phyloP scores from a whole-genome alignment of 768 basidiomycete genomes.

The Clitopilus hobsonii region DNA sequence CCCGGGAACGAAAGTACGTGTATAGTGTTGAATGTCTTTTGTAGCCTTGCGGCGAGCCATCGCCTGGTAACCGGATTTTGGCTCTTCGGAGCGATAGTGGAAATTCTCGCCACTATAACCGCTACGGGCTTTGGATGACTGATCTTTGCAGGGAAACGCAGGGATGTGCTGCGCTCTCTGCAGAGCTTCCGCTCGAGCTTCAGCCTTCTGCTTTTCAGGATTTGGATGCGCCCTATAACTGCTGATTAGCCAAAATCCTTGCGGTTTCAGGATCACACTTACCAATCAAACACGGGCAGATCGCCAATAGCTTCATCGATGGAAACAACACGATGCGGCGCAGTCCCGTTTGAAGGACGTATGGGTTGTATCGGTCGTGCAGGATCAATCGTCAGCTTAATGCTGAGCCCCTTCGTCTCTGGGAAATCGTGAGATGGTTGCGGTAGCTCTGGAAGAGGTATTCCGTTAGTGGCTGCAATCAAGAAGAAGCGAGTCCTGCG shows the following conservation, averaged over 20 bases:
- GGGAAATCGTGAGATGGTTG: conserved; percentile 54
- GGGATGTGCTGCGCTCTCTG: conserved; percentile 22
- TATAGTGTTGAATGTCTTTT: conserved; percentile 63
- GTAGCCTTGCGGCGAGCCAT: conserved; percentile 40
- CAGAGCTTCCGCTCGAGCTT: conserved; percentile 14
- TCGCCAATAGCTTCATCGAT: conserved; percentile 74
- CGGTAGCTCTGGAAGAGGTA: conserved; percentile 45
- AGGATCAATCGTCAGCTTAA: conserved; percentile 42
- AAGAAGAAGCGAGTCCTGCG: conserved; percentile 49
- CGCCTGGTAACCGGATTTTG: conserved; percentile 41
- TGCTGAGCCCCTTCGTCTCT: conserved; percentile 34
- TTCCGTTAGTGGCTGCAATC: conserved; percentile 38
- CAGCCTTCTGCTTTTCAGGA: conserved; percentile 8
- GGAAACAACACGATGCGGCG: conserved; percentile 52
- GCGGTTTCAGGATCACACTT: neutral
- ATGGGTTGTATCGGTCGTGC: conserved; percentile 36
- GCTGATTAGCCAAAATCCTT: neutral
- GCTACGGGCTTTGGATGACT: conserved; percentile 29
- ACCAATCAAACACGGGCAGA: conserved; percentile 74
- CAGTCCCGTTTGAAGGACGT: conserved; percentile 40
- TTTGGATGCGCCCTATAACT: conserved; percentile 32
- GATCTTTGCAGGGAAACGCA: conserved; percentile 29
- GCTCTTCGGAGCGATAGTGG: conserved; percentile 24
- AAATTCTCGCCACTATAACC: conserved; percentile 14
- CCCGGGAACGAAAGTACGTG: conserved; percentile 41